Conservation (phyloP, 2,329 filamentous ascomycete genomes). For the Coniochaeta sp. region DNA sequence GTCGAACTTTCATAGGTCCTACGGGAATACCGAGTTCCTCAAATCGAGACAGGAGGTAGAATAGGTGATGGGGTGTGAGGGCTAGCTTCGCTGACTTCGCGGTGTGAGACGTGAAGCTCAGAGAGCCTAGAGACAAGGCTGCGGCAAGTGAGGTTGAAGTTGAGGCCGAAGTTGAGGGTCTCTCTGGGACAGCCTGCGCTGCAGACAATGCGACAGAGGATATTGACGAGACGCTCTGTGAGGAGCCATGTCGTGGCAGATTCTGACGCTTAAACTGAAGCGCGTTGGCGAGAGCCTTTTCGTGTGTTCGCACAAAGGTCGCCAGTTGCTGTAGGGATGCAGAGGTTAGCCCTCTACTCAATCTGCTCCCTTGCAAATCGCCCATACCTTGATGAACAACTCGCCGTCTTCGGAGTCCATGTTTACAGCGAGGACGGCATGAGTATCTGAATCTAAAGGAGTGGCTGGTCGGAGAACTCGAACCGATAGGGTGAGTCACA, state of each 20-base stretch:
- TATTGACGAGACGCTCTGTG: conserved; percentile 55
- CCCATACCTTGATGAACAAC: conserved; percentile 73
- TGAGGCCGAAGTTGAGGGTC: conserved; percentile 58
- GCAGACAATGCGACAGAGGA: conserved; percentile 35
- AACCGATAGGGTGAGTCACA: conserved; percentile 9
- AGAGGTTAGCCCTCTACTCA: conserved; percentile 19
- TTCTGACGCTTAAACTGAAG: conserved; percentile 75
- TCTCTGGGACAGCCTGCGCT: conserved; percentile 50
- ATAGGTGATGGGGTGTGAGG: conserved; percentile 91
- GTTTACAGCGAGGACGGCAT: conserved; percentile 45
- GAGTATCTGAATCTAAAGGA: conserved; percentile 18
- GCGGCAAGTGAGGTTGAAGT: conserved; percentile 71
- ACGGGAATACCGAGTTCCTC: conserved; percentile 87
- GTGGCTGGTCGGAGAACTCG: conserved; percentile 8
- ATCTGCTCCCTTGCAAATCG: neutral
- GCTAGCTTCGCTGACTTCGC: conserved; percentile 88
- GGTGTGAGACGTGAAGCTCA: conserved; percentile 77
- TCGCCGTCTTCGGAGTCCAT: conserved; percentile 90
- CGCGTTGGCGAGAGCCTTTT: conserved; percentile 94
- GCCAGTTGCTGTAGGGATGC: conserved; percentile 69
- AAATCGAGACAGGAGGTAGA: conserved; percentile 91
- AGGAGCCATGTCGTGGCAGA: conserved; percentile 59
- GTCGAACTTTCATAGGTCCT: conserved; percentile 89
- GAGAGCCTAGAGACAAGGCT: conserved; percentile 76
- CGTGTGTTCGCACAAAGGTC: conserved; percentile 92